These are phyloP conservation scores for Aspergillus phoenicis DNA, from an alignment of 2,329 filamentous ascomycete species.

Conservation along the genomic window DNA sequence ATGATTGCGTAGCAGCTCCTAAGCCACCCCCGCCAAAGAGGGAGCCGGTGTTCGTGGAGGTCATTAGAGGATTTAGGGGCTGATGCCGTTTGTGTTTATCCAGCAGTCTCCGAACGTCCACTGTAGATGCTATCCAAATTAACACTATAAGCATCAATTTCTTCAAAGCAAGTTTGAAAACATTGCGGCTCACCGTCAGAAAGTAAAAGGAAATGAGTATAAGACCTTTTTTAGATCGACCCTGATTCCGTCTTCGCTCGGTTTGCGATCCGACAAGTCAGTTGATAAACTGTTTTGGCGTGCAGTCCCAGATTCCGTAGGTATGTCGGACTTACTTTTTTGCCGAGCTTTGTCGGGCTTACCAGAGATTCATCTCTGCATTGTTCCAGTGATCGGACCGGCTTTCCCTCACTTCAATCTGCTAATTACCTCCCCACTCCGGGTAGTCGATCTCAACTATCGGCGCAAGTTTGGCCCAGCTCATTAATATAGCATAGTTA, in stretches of 20 bases:
- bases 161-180: not conserved
- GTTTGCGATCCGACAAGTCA: not conserved
- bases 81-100: not conserved
- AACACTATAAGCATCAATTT: not conserved
- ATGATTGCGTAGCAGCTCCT: constrained; percentile 29
- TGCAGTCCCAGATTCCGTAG: constrained; percentile 10
- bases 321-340: constrained; percentile 22
- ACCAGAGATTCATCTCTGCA: not conserved
- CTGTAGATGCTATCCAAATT: not conserved
- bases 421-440: not conserved
- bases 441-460: not conserved
- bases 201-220: not conserved
- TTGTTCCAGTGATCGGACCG: not conserved
- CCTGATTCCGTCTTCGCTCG: not conserved
- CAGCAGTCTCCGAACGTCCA: not conserved
- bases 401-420: not conserved
- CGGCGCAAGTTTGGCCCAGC: not conserved
- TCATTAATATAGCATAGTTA: not conserved
- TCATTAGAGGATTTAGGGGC: constrained; percentile 13
- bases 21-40: constrained; percentile 34
- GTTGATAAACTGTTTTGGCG: constrained; percentile 5
- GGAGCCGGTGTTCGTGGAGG: constrained; percentile 29
- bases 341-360: constrained; percentile 10
- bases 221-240: too few relatives aligned
- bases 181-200: not conserved